Percentiles rank a stretch among this genome's conserved stretches.
Evolutionary conservation across 768 basidiomycete species (phyloP).

Genomic region (Guyanaporus albipodus): DNA sequence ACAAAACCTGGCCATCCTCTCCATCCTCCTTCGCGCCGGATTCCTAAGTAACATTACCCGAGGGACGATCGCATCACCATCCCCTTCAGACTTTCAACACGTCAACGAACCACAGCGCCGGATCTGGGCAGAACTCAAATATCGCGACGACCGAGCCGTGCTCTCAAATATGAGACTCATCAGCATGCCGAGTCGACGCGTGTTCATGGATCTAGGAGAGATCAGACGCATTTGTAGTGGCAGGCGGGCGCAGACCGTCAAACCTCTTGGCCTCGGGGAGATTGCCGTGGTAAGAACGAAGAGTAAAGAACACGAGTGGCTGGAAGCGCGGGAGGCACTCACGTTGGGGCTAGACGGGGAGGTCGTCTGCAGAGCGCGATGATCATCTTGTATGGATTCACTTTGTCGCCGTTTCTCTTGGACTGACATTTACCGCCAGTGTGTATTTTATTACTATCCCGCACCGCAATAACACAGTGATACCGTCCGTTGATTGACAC

Average conservation of each 20-base stretch:
- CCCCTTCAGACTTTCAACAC: constrained; percentile 56
- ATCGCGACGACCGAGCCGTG: constrained; percentile 85
- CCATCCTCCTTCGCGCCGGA: constrained; percentile 87
- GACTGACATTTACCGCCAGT: not conserved
- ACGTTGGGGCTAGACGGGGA: constrained; percentile 76
- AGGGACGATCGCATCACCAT: constrained; percentile 63
- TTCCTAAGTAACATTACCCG: constrained; percentile 82
- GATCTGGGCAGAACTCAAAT: constrained; percentile 94
- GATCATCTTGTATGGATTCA: not conserved
- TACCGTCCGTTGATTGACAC: too few species aligned
- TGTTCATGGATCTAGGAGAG: constrained; percentile 72
- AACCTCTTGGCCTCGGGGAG: constrained; percentile 89
- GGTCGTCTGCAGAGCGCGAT: constrained; percentile 77
- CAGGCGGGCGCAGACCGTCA: constrained; percentile 71
- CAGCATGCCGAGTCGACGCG: constrained; percentile 76
- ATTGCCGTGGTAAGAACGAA: constrained; percentile 79
- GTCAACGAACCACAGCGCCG: constrained; percentile 65
- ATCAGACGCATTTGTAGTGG: constrained; percentile 79
- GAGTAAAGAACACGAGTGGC: constrained; percentile 70
- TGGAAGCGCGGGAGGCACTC: constrained; percentile 92
- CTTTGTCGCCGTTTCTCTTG: too few species aligned
- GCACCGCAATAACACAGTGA: too few species aligned
- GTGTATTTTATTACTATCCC: too few species aligned
- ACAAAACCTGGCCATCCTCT: constrained; percentile 88
- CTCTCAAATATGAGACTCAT: constrained; percentile 76